A percentile compares a stretch with the other conserved stretches of the same genome.
Evolutionary conservation across 768 basidiomycete genomes (phyloP).

Genomic region (Russula vinacea): DNA sequence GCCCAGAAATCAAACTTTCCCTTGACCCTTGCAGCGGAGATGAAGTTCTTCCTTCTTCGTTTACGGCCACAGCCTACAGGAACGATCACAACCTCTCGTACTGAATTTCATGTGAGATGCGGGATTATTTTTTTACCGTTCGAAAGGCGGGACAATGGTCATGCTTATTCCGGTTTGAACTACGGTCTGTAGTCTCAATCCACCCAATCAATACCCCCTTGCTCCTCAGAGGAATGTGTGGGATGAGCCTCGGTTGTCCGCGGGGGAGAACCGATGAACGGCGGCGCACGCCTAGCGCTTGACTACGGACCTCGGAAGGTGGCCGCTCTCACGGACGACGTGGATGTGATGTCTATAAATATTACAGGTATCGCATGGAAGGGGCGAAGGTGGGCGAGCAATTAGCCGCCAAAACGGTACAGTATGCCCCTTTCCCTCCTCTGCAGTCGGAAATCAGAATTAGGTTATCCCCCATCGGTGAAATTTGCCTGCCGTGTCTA

Average conservation of each 20-base stretch:
- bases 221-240: background rate
- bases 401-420: background rate
- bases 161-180: background rate
- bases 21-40: background rate
- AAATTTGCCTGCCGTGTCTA: background rate
- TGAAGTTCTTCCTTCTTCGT: background rate
- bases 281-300: constrained; percentile 2
- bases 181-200: background rate
- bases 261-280: constrained; percentile 3
- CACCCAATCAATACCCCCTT: background rate
- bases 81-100: background rate
- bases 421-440: background rate
- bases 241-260: constrained; percentile 2
- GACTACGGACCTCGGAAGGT: constrained; percentile 6
- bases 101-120: background rate
- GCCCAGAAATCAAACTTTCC: background rate
- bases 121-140: background rate
- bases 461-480: background rate
- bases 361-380: constrained; percentile 3
- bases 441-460: background rate
- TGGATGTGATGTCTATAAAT: constrained; percentile 9
- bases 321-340: constrained; percentile 1
- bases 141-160: background rate
- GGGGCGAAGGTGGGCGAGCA: background rate
- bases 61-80: background rate